Conservation (phyloP, 2,329 filamentous ascomycete genomes). For the Mycosphaerelloides madeirae region DNA sequence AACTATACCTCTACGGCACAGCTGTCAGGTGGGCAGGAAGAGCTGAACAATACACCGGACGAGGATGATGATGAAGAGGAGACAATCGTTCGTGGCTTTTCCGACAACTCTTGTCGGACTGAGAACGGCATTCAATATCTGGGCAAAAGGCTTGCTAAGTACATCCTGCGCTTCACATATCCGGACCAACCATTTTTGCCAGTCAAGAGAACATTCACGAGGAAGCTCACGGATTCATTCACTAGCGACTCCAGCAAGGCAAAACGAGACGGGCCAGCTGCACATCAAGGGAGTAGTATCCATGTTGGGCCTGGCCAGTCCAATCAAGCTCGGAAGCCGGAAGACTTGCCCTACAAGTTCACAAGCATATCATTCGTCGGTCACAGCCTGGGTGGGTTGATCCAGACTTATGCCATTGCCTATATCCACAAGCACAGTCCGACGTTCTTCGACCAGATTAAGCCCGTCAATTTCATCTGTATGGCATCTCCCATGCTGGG, state of each 20-base stretch:
- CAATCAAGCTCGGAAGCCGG: constrained; percentile 39
- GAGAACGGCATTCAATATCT: constrained; percentile 96
- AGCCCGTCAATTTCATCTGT: constrained; percentile 84
- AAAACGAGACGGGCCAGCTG: constrained; percentile 42
- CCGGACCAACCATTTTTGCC: constrained; percentile 88
- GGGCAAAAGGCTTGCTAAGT: constrained; percentile 88
- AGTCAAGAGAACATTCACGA: constrained; percentile 49
- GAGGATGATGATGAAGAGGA: constrained; percentile 73
- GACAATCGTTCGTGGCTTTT: constrained; percentile 83
- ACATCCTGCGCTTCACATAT: constrained; percentile 83
- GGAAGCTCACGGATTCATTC: constrained; percentile 47
- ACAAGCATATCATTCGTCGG: constrained; percentile 94
- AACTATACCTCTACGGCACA: constrained; percentile 40
- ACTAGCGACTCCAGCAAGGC: constrained; percentile 42
- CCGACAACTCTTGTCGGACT: constrained; percentile 83
- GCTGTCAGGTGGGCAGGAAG: constrained; percentile 48
- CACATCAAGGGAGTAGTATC: constrained; percentile 60
- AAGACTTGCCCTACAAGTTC: constrained; percentile 67
- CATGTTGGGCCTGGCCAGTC: constrained; percentile 36
- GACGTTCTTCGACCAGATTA: constrained; percentile 78
- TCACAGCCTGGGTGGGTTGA: constrained; percentile 82
- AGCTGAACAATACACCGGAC: constrained; percentile 45
- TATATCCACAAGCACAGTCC: constrained; percentile 97
- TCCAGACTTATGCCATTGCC: constrained; percentile 90
- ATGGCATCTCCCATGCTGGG: constrained; percentile 85